Conservation (phyloP, 2,329 filamentous ascomycete species). For the Aspergillus pseudoterreus region DNA sequence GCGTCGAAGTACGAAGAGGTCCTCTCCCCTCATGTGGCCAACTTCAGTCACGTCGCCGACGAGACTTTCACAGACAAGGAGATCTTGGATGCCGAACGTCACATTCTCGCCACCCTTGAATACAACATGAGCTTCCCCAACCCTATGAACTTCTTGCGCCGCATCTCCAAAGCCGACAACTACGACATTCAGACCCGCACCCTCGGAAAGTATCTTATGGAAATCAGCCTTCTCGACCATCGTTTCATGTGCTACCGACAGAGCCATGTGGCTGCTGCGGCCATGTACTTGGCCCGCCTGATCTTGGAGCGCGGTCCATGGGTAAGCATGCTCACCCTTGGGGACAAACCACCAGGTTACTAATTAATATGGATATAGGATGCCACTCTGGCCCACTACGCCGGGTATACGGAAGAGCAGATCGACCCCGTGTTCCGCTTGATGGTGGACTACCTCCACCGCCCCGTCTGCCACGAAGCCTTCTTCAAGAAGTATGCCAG, state of each 20-base stretch:
- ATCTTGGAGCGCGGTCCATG: slow-evolving; percentile 89
- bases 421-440: slow-evolving; percentile 87
- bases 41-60: slow-evolving; percentile 95
- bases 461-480: slow-evolving; percentile 87
- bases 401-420: slow-evolving; percentile 89
- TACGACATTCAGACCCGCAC: slow-evolving; percentile 98
- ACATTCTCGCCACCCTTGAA: slow-evolving; percentile 83
- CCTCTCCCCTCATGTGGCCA: slow-evolving; percentile 90
- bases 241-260: slow-evolving; percentile 87
- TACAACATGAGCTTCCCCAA: slow-evolving; percentile 99
- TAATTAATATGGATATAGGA: slow-evolving; percentile 54
- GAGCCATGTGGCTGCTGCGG: slow-evolving; percentile 83
- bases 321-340: slow-evolving; percentile 53
- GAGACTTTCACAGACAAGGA: slow-evolving; percentile 94
- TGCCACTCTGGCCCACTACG: slow-evolving; percentile 80
- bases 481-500: slow-evolving; percentile 99
- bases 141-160: slow-evolving; percentile 98
- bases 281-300: slow-evolving; percentile 91
- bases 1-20: slow-evolving; percentile 99
- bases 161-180: slow-evolving; percentile 98
- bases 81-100: slow-evolving; percentile 95
- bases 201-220: slow-evolving; percentile 94
- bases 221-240: slow-evolving; percentile 93
- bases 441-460: slow-evolving; percentile 94
- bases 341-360: not conserved